Percentiles rank a stretch among this genome's conserved stretches.
phyloP scores from a whole-genome alignment of 495 filamentous ascomycete genomes.

The Melanomma pulvis-pyrius region DNA sequence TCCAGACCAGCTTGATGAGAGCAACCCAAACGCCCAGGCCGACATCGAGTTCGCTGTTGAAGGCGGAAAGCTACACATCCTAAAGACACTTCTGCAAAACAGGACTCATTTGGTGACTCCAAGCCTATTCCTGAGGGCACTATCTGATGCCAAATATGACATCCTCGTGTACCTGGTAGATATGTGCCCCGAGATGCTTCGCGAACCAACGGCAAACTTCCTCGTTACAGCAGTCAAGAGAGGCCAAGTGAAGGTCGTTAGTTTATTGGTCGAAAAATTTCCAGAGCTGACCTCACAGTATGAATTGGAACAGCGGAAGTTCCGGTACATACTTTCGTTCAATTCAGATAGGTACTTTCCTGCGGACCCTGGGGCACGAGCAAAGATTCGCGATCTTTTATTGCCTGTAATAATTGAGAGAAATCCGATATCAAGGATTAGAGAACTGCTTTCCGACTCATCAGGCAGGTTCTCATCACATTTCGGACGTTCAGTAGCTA shows the following conservation, averaged over 20 bases:
- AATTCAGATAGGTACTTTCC: neutral
- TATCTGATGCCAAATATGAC: neutral
- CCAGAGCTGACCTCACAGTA: neutral
- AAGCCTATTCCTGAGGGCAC: neutral
- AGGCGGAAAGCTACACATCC: neutral
- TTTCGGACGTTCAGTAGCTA: neutral
- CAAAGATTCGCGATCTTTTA: neutral
- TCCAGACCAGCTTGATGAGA: constrained; percentile 6
- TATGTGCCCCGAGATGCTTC: neutral
- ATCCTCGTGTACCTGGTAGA: constrained; percentile 1
- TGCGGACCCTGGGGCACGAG: neutral
- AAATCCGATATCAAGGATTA: neutral
- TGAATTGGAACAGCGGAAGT: neutral
- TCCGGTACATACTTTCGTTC: neutral
- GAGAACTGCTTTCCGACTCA: constrained; percentile 4
- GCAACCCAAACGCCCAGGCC: neutral
- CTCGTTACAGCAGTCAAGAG: constrained; percentile 2
- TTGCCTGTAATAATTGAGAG: constrained; percentile 2
- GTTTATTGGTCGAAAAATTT: neutral
- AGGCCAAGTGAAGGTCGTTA: neutral
- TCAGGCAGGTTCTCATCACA: neutral
- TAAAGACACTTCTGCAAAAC: neutral
- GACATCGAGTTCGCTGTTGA: neutral
- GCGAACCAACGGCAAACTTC: neutral
- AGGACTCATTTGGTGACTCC: neutral